Percentiles rank a stretch among this genome's conserved stretches.
phyloP scores from a whole-genome alignment of 2,329 filamentous ascomycete species.

The Trichoderma semiorbis region DNA sequence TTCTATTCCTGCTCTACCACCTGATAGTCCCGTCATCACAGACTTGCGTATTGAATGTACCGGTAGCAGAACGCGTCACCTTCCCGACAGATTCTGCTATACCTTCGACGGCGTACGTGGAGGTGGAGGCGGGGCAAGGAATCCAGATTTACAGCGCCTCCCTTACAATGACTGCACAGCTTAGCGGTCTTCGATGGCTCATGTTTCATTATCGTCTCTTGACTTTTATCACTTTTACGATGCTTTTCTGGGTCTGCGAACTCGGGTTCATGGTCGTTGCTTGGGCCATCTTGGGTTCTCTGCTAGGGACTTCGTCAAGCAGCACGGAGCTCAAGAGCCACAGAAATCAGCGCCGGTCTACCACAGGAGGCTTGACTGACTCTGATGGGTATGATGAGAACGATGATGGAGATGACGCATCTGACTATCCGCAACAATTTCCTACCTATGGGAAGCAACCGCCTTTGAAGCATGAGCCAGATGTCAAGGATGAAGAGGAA shows the following conservation, averaged over 20 bases:
- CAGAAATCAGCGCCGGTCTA: slow-evolving; percentile 16
- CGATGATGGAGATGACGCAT: slow-evolving; percentile 32
- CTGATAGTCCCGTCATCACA: slow-evolving; percentile 63
- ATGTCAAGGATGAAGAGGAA: slow-evolving; percentile 35
- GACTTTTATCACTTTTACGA: slow-evolving; percentile 65
- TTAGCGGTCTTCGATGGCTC: slow-evolving; percentile 73
- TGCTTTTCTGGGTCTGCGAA: slow-evolving; percentile 73
- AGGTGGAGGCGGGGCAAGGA: slow-evolving; percentile 64
- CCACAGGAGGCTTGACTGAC: not conserved
- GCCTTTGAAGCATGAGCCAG: slow-evolving; percentile 40
- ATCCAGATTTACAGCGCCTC: slow-evolving; percentile 73
- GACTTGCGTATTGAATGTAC: slow-evolving; percentile 59
- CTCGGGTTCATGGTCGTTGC: slow-evolving; percentile 62
- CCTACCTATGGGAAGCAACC: slow-evolving; percentile 41
- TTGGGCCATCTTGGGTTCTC: slow-evolving; percentile 56
- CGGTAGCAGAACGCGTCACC: slow-evolving; percentile 68
- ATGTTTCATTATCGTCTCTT: slow-evolving; percentile 81
- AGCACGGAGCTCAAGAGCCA: slow-evolving; percentile 17
- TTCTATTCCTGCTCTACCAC: slow-evolving; percentile 66
- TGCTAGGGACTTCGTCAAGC: slow-evolving; percentile 24
- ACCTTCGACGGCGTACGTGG: slow-evolving; percentile 51
- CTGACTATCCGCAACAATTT: slow-evolving; percentile 44
- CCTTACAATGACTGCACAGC: slow-evolving; percentile 68
- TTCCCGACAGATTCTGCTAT: slow-evolving; percentile 50
- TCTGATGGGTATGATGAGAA: slow-evolving; percentile 24